Base-by-base conservation (phyloP, 768 basidiomycete species). In the Boletus huronensis region DNA sequence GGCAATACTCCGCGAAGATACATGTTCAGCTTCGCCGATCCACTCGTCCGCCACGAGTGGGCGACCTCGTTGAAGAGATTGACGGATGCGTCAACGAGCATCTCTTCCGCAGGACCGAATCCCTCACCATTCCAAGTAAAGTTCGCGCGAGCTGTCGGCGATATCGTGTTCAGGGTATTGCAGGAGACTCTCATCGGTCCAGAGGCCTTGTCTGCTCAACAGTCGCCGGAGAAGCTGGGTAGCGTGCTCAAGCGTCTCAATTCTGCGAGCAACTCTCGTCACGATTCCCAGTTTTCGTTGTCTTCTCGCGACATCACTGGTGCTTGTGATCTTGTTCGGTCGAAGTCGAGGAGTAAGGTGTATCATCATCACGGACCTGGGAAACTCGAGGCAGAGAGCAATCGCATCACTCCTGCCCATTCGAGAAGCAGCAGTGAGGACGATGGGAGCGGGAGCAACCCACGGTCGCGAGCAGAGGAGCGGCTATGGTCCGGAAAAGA, bases 11-110 rank as follows among this genome's bases (percentile, higher is more conserved):
- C 88, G 70, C 82, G 93, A 60, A 84, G 87, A 64, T 98, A 98
- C 74, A 93, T 97, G 85, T 98, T 97, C 77, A 93, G 90, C 58
- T 84, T 97, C 40, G 83, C 88, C 48, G 91, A 93, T 63, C 80
- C 87, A 1, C 76, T 88, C 36, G 79, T 89, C 17, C 83, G 86
- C 19, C 81, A 87, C 55, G 82, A 86, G 55, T 93, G 90, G 90
- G 79, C 78, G 0, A 78, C 81, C 5, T 84, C 82, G 26, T 71
- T 93, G 57, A 82, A 81, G 64, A 81, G 81, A 52, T 81, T 88
- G 60, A 84, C 88, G 48, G 87, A 87, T 46, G 75, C 74, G 25
- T 75, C 79, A 17, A 62, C 61, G 25, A 69, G 58, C 32, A 53
- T 61, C 21, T 28, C 47, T 23, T 54, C 60, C 23, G 62, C 68